Base-by-base conservation (phyloP, 2,329 filamentous ascomycete species). In the Plectosphaerella cucumerina region DNA sequence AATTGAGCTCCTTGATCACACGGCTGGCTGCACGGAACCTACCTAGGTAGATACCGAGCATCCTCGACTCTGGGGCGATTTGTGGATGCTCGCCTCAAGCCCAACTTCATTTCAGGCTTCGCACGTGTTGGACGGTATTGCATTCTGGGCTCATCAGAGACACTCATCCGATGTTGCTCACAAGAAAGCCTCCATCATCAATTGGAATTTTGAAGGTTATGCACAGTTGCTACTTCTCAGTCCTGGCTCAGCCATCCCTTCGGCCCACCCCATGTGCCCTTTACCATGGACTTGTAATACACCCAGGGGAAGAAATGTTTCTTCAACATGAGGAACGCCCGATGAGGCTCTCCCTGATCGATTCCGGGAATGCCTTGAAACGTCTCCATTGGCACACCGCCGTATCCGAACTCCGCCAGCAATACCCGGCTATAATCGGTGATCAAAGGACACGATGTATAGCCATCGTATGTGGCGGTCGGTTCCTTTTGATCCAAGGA, bases 341-440 rank as follows among this genome's bases (percentile, higher is more conserved):
- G 57, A 1, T 60, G 61, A 0, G 72, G 72, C n/a, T 59, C 59
- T 37, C 66, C 67, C 60, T 75, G 72, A 53, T 69, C 68, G 37
- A 41, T 37, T 17, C 66, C 64, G 17, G 66, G 52, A 37, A 65
- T 56, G 23, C 50, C 45, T 26, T 58, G 64, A 50, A 75, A 75
- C 0, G 72, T 75, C 66, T 75, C 72, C 56, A 72, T 68, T 11
- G 72, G 72, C 43, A 70, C 66, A 26, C 71, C 72, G 31, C 69
- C 72, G 50, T 75, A 75, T 63, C 72, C 73, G 64, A 75, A 75
- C 64, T 75, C 72, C 56, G 69, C 71, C 48, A 75, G 68, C 66
- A 75, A 68, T 35, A 75, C 67, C 62, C 74, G 70, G 44, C 65
- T 64, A 55, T 75, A 69, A 49, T 69, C 68, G 1, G 72, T 75